These are phyloP conservation scores for Tolypocladium nubicola DNA, from an alignment of 2,329 filamentous ascomycete species.

Conservation along the genomic window DNA sequence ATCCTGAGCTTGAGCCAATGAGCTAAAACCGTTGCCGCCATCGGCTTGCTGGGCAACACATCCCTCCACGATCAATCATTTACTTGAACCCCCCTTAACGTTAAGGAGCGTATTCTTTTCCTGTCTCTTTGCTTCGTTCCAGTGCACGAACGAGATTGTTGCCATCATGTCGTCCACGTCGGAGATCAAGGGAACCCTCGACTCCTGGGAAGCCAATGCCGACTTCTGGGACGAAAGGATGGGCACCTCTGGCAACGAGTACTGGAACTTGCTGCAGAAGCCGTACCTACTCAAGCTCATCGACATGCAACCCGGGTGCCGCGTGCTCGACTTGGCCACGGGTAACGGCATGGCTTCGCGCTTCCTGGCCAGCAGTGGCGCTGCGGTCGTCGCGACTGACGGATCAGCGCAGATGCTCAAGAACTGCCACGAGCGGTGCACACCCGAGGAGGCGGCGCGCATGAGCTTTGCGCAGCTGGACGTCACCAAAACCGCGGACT, in stretches of 20 bases:
- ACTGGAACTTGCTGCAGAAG: slow-evolving; percentile 30
- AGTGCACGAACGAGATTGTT: neutral
- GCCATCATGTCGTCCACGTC: neutral
- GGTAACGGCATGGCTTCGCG: slow-evolving; percentile 38
- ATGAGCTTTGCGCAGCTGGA: slow-evolving; percentile 25
- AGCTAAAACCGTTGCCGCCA: neutral
- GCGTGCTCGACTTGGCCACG: slow-evolving; percentile 35
- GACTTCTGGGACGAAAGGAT: slow-evolving; percentile 29
- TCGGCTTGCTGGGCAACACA: too few relatives aligned
- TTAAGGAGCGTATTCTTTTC: too few relatives aligned
- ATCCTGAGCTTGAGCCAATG: neutral
- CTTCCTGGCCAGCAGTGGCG: slow-evolving; percentile 26
- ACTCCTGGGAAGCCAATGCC: slow-evolving; percentile 30
- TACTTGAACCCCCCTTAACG: neutral
- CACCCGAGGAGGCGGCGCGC: slow-evolving; percentile 3
- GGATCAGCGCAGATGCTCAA: slow-evolving; percentile 29
- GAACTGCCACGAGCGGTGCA: slow-evolving; percentile 14
- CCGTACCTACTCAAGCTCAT: slow-evolving; percentile 28
- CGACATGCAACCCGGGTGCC: slow-evolving; percentile 8
- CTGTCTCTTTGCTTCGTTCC: too few relatives aligned
- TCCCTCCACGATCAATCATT: neutral
- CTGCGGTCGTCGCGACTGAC: slow-evolving; percentile 32
- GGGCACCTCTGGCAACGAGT: slow-evolving; percentile 30
- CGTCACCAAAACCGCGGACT: slow-evolving; percentile 22
- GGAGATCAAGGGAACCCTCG: slow-evolving; percentile 10